A percentile compares a stretch with the other conserved stretches of the same genome.
phyloP scores from a whole-genome alignment of 2,329 filamentous ascomycete species.

The Malbranchea cinnamomea region DNA sequence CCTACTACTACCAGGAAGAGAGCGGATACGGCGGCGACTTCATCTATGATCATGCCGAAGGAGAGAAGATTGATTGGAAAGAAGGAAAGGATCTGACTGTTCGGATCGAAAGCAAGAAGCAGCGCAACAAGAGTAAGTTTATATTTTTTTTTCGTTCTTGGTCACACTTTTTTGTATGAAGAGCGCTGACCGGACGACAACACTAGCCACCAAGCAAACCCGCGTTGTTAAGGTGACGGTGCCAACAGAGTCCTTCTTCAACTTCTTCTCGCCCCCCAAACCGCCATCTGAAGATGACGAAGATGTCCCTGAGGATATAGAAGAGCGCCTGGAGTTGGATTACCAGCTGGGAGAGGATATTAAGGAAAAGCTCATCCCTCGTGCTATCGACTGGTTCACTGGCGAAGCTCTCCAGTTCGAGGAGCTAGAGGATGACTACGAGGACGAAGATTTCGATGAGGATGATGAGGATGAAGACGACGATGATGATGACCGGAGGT shows the following conservation, averaged over 20 bases:
- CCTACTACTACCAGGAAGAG: conserved; percentile 98
- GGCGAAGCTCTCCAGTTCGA: conserved; percentile 95
- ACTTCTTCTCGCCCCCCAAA: conserved; percentile 95
- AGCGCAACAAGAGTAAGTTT: conserved; percentile 94
- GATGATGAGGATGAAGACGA: conserved; percentile 90
- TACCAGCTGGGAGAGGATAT: conserved; percentile 99
- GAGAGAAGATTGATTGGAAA: conserved; percentile 97
- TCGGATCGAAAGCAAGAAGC: conserved; percentile 96
- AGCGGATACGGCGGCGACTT: conserved; percentile 97
- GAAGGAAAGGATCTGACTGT: conserved; percentile 84
- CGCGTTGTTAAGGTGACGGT: conserved; percentile 98
- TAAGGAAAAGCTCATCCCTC: conserved; percentile 98
- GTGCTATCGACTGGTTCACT: conserved; percentile 98
- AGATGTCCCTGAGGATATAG: conserved; percentile 73
- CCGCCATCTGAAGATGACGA: conserved; percentile 62
- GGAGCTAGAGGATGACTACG: conserved; percentile 74
- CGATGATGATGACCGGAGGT: conserved; percentile 67
- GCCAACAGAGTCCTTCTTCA: conserved; percentile 96
- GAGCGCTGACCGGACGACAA: conserved; percentile 1
- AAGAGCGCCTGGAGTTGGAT: conserved; percentile 94
- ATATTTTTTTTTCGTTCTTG: not conserved
- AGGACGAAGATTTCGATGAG: conserved; percentile 71
- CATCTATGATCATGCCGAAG: conserved; percentile 98
- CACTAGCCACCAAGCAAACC: conserved; percentile 90
- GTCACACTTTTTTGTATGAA: not conserved